Conservation (phyloP, 495 filamentous ascomycete species). For the Tuber aestivum region DNA sequence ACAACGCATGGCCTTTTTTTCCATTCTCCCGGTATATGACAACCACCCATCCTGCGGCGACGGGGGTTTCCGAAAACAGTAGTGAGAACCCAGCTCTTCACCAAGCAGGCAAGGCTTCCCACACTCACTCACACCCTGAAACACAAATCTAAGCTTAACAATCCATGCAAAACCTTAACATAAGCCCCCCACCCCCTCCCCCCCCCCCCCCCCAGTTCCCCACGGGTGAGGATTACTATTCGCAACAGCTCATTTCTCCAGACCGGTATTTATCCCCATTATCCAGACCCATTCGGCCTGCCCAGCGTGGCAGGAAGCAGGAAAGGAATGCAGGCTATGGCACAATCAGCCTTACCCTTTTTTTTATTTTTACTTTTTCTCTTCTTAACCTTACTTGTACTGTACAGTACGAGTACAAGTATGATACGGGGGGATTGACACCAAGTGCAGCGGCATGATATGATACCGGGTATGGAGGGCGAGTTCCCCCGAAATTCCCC, state of each 20-base stretch:
- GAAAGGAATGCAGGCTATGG: neutral
- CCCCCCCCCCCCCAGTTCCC: no score
- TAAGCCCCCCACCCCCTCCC: neutral
- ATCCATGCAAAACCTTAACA: slow-evolving; percentile 6
- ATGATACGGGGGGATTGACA: neutral
- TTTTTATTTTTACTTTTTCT: neutral
- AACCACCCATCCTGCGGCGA: no score
- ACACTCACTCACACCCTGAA: neutral
- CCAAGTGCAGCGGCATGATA: neutral
- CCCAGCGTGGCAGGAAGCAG: neutral
- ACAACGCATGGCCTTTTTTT: neutral
- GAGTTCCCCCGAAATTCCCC: no score
- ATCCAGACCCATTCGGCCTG: neutral
- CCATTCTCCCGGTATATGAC: no score
- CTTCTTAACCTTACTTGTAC: neutral
- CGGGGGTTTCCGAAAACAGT: neutral
- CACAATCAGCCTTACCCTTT: neutral
- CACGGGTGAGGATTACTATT: neutral
- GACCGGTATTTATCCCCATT: neutral
- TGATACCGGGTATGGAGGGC: no score
- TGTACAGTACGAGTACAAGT: no score
- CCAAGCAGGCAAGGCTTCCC: neutral
- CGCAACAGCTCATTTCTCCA: neutral
- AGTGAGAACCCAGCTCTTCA: neutral
- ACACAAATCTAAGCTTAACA: slow-evolving; percentile 3